Base-by-base conservation (phyloP, 2,329 filamentous ascomycete genomes). In the Fusarium haematococcum region DNA sequence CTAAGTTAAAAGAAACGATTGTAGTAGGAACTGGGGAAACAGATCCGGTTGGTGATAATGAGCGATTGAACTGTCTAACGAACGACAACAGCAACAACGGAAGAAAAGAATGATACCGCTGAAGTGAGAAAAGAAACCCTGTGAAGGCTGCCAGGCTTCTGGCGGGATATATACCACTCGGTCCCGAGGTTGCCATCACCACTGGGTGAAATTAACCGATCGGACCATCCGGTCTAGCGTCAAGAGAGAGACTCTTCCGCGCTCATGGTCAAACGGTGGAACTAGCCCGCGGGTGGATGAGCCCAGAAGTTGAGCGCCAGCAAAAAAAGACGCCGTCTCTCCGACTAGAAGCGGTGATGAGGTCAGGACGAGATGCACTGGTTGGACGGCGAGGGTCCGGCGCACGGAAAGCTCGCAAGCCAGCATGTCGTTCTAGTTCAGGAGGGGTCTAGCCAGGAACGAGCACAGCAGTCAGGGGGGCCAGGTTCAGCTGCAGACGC, bases 31-130 rank as follows among this genome's bases (percentile, higher is more conserved):
- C 52, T 43, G 37, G 20, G 5, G 27, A n/a, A 48, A 16, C 43
- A 62, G 59, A 52, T 39, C 64, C 68, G 32, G 11, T 52, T 23
- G 30, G 59, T 39, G 39, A 32, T 41, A 5, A 25, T 52, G 54
- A 68, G 71, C 23, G 71, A 65, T 60, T 66, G 68, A 33, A 67
- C 30, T 63, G 70, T 69, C 71, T 65, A 74, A 74, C 54, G 71
- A 74, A 59, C 60, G 71, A 71, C 68, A 41, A 68, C 67, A 65
- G 48, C 71, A 74, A 72, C 71, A 69, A 35, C 60, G 50, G 50
- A 54, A 69, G 68, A 48, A 66, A 74, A 18, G 39, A 71, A 50
- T 71, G 71, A 65, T 74, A 71, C 67, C 50, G 67, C 63, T 68
- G 43, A 60, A 18, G 11, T 48, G 43, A 50, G 37, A 30, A n/a